Evolutionary conservation across 257 asterid genomes (phyloP), one percentile per base, ranked within the genome.

Genomic region (Ilex asprella): DNA sequence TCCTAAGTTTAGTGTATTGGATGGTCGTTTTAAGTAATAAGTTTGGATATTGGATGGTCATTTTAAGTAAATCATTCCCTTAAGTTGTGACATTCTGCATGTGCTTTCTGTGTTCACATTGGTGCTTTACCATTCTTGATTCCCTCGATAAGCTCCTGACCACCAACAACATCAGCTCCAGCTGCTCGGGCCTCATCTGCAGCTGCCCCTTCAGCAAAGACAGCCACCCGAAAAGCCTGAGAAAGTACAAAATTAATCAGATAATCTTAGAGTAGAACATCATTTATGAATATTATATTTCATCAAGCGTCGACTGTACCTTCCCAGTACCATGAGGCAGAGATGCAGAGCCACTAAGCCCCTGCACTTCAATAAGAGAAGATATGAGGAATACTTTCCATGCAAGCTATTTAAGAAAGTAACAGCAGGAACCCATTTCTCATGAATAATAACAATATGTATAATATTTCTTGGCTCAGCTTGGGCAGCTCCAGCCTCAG

Each of bases 181-280:
- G 99, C 94, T 14, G 79, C 95, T 73, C 87, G 84, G 61, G 99
- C 99, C 73, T 92, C 97, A 67, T 81, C 95, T 67, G 96, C 99
- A 64, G 89, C 91, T 74, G 94, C 86, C 75, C 99, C 99, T 80
- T 92, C 99, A 55, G 99, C 98, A 81, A 92, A 92, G 66, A 82
- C 97, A 80, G 91, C 91, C 67, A 92, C 91, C 39, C 86, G 75
- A 68, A 76, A 79, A 61, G 84, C 77, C 99, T 92, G 77, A 71
- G 47, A 70, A 71, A 56, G 61, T 50, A 65, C 67, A 49, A 51
- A 30, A 62, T 54, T 66, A 41, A 79, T 78, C 67, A 76, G 73
- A 63, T 50, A 67, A 13, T 49, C 61, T 53, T 60, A 56, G 30
- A 6, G 56, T 65, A 67, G 59, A 67, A 55, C n/a, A 51, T 63